These are phyloP conservation scores for Chlorencoelia australis DNA, from an alignment of 2,329 filamentous ascomycete species.

Conservation along the genomic window DNA sequence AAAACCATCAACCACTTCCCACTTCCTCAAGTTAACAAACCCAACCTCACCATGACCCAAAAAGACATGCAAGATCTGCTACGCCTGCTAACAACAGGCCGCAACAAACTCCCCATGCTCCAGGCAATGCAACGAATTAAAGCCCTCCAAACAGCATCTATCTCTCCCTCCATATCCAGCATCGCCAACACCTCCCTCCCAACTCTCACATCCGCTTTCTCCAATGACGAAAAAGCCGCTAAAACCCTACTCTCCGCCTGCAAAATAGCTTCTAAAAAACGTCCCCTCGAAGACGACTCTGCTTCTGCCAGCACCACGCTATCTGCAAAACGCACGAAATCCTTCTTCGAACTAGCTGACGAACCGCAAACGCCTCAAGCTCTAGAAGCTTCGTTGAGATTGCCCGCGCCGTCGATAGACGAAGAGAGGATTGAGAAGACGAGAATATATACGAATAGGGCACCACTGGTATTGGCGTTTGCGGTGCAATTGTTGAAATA, in stretches of 20 bases:
- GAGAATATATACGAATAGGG: slow-evolving; percentile 63
- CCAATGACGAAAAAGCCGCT: slow-evolving; percentile 23
- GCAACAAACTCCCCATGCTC: slow-evolving; percentile 47
- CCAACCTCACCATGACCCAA: slow-evolving; percentile 28
- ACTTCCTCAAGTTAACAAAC: too few relatives aligned
- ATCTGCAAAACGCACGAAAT: slow-evolving; percentile 18
- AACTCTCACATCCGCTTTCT: slow-evolving; percentile 16
- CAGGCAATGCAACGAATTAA: slow-evolving; percentile 49
- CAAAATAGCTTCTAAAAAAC: slow-evolving; percentile 22
- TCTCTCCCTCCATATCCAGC: slow-evolving; percentile 29
- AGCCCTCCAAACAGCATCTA: slow-evolving; percentile 42
- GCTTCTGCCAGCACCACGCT: slow-evolving; percentile 5
- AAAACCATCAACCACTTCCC: too few relatives aligned
- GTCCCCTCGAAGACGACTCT: slow-evolving; percentile 10
- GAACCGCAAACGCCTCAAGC: slow-evolving; percentile 38
- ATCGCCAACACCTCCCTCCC: slow-evolving; percentile 20
- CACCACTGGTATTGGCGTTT: slow-evolving; percentile 74
- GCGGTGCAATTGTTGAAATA: slow-evolving; percentile 62
- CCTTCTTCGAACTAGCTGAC: slow-evolving; percentile 18
- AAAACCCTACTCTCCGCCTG: slow-evolving; percentile 24
- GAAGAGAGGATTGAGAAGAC: slow-evolving; percentile 50
- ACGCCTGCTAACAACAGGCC: slow-evolving; percentile 43
- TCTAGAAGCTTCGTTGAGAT: slow-evolving; percentile 49
- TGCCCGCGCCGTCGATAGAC: slow-evolving; percentile 44
- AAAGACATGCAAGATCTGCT: slow-evolving; percentile 52